phyloP scores from a whole-genome alignment of 306 rosid genomes.

The Vachellia collinsii region DNA sequence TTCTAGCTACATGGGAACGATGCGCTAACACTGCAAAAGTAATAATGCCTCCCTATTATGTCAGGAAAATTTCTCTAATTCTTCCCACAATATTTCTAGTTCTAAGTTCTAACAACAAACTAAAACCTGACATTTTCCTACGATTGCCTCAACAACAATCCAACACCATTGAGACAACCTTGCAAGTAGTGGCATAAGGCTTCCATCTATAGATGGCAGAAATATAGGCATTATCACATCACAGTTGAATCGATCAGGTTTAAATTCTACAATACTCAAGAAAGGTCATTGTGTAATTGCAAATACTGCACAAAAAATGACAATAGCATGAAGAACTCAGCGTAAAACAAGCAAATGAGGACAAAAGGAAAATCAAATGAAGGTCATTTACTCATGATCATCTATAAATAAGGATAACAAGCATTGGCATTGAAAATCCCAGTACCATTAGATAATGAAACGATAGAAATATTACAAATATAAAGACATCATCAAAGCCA shows the following conservation, averaged over 20 bases:
- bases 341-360: neutral
- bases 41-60: neutral
- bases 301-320: neutral
- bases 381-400: constrained; percentile 27
- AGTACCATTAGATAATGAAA: constrained; percentile 15
- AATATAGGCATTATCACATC: neutral
- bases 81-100: neutral
- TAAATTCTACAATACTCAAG: neutral
- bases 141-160: no score
- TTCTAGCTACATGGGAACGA: neutral
- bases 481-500: constrained; percentile 28
- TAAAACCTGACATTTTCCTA: neutral
- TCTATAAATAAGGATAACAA: constrained; percentile 11
- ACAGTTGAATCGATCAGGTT: neutral
- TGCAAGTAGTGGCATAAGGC: neutral
- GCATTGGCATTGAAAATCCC: neutral
- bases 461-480: constrained; percentile 20
- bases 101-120: neutral
- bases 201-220: neutral
- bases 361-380: constrained; percentile 6
- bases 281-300: neutral
- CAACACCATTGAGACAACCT: no score
- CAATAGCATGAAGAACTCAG: neutral
- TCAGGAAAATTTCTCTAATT: neutral
- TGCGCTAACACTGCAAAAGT: neutral